Evolutionary conservation across 768 basidiomycete genomes (phyloP), one percentile per base, ranked within the genome.

Genomic region (Xerocomellus intermedius): DNA sequence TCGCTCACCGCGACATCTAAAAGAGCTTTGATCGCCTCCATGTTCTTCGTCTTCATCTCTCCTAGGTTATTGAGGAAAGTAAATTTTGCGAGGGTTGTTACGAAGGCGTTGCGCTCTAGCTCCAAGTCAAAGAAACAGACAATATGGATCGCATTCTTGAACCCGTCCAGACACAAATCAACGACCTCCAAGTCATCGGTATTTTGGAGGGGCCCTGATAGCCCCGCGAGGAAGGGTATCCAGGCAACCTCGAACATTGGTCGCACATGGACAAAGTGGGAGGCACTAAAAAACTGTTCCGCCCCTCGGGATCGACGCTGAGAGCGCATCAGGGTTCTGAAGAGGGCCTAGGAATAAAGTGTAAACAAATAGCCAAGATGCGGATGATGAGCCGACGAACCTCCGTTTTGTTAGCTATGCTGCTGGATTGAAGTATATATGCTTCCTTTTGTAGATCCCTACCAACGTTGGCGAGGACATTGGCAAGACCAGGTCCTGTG

Each of bases 171-270:
- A 67, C 94, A 96, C 14, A 94, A 77, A 55, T 92, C 89, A 57
- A 98, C 91, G 17, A 94, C 77, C 66, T 96, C 95, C 44, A 94
- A 76, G 70, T 97, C 95, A 65, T 98, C 94, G 1, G 94, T 94
- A 55, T 94, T 91, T 70, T 98, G 97, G 42, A 98, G 78, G 16
- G 94, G 96, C 0, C 86, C 92, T 9, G 97, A 98, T 28, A 98
- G 78, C 12, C 94, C 95, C 14, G 97, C 96, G 22, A 99, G 80
- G 73, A 98, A 95, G 1, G 97, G 86, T 75, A 98, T 98, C 97
- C 97, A 99, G 21, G 94, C 95, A 8, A 98, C 95, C 72, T 98
- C 96, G 64, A 99, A 97, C 97, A 99, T 99, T 19, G 97, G 96
- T 36, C 86, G 83, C 57, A 98, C 96, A 69, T 99, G 97, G 54